A percentile compares a stretch with the other conserved stretches of the same genome.
Evolutionary conservation across 352 stramenopile species (phyloP).

Genomic region (Phytophthora capsici): DNA sequence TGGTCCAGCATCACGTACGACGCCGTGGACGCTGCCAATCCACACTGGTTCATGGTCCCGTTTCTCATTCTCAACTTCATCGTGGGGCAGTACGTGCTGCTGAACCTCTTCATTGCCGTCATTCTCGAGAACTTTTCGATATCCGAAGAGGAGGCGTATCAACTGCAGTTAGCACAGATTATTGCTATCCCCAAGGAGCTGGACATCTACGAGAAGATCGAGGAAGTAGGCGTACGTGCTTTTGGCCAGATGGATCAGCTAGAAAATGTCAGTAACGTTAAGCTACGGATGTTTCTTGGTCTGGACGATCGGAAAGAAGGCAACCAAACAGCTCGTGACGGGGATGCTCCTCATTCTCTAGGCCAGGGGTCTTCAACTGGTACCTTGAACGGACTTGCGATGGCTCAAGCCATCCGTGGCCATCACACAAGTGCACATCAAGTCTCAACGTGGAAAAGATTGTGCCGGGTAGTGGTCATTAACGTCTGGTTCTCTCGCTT

Average conservation of each 20-base stretch:
- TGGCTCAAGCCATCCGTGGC: slow-evolving; percentile 11
- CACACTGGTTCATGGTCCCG: slow-evolving; percentile 73
- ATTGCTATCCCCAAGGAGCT: slow-evolving; percentile 85
- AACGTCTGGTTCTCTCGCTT: slow-evolving; percentile 59
- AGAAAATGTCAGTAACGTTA: slow-evolving; percentile 83
- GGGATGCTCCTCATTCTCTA: background rate
- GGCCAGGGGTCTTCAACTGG: background rate
- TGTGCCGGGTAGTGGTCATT: slow-evolving; percentile 39
- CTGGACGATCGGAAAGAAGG: slow-evolving; percentile 50
- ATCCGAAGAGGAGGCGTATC: slow-evolving; percentile 81
- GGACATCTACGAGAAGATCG: slow-evolving; percentile 84
- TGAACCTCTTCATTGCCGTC: slow-evolving; percentile 86
- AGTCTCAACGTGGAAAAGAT: slow-evolving; percentile 23
- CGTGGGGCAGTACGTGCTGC: slow-evolving; percentile 75
- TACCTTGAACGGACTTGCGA: slow-evolving; percentile 4
- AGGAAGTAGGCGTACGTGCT: slow-evolving; percentile 75
- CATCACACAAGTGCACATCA: slow-evolving; percentile 6
- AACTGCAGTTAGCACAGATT: slow-evolving; percentile 83
- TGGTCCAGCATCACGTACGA: slow-evolving; percentile 83
- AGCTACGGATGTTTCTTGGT: slow-evolving; percentile 79
- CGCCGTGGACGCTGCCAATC: slow-evolving; percentile 68
- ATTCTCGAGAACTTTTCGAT: slow-evolving; percentile 88
- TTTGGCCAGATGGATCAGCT: slow-evolving; percentile 84
- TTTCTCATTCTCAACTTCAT: slow-evolving; percentile 84
- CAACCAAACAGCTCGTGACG: background rate